Evolutionary conservation across 192 early-diverging fungal genomes (phyloP).

Genomic region (Podila clonocystis): DNA sequence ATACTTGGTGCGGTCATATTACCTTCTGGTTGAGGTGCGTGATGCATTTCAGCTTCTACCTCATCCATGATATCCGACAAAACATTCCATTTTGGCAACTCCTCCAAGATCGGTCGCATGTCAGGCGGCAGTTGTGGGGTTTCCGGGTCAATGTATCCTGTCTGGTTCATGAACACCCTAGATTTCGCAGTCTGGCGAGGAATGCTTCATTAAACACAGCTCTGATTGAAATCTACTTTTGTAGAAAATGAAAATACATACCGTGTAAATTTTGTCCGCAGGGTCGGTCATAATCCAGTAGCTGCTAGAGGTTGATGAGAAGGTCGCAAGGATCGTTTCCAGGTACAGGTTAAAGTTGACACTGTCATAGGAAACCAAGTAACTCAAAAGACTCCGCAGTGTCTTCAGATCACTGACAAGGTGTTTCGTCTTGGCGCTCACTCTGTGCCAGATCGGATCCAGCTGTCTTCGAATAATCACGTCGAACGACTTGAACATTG

Average conservation of each 20-base stretch:
- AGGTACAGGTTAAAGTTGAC: constrained; percentile 89
- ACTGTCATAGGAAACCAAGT: constrained; percentile 85
- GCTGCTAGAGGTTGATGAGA: constrained; percentile 56
- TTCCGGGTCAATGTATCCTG: constrained; percentile 44
- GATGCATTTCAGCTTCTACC: constrained; percentile 72
- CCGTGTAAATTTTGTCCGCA: constrained; percentile 80
- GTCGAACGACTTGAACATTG: constrained; percentile 90
- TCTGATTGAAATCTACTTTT: too few relatives aligned
- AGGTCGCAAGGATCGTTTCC: constrained; percentile 80
- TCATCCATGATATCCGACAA: constrained; percentile 80
- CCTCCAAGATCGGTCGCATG: constrained; percentile 82
- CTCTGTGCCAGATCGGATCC: constrained; percentile 88
- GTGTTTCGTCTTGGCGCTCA: constrained; percentile 75
- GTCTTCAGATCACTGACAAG: constrained; percentile 79
- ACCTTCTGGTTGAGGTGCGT: constrained; percentile 36
- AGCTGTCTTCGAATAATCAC: constrained; percentile 77
- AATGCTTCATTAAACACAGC: not conserved
- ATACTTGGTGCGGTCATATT: not conserved
- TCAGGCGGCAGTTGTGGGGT: constrained; percentile 68
- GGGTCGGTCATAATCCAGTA: constrained; percentile 91
- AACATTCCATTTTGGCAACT: constrained; percentile 91
- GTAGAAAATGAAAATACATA: constrained; percentile 16
- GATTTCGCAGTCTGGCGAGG: constrained; percentile 53
- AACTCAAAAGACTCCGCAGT: constrained; percentile 80
- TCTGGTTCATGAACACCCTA: constrained; percentile 51